Evolutionary conservation across 257 asterid genomes (phyloP).

Genomic region (Plectranthus barbatus): DNA sequence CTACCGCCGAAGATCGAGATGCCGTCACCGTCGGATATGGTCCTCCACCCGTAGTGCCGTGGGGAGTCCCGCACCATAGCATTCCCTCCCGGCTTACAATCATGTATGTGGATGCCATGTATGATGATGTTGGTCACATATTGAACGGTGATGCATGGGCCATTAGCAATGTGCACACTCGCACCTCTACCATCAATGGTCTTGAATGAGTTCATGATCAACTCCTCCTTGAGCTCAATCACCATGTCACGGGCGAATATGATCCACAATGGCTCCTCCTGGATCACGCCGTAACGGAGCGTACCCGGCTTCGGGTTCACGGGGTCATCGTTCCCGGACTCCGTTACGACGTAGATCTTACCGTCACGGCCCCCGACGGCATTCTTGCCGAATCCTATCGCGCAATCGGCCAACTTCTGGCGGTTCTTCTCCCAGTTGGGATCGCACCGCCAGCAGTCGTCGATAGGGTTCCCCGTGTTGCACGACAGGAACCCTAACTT

Average conservation of each 20-base stretch:
- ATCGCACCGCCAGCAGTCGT: conserved; percentile 82
- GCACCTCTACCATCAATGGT: conserved; percentile 81
- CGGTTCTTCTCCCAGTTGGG: conserved; percentile 64
- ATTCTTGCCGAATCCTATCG: conserved; percentile 68
- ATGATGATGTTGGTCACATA: conserved; percentile 64
- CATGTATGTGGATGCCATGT: conserved; percentile 71
- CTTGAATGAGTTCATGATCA: conserved; percentile 83
- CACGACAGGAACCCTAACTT: conserved; percentile 55
- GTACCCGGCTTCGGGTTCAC: conserved; percentile 70
- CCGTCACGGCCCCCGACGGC: conserved; percentile 72
- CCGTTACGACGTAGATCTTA: conserved; percentile 51
- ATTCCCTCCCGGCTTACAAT: conserved; percentile 74
- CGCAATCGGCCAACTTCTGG: conserved; percentile 61
- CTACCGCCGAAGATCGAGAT: conserved; percentile 67
- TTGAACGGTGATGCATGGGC: conserved; percentile 79
- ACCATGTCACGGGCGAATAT: conserved; percentile 74
- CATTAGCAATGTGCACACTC: conserved; percentile 70
- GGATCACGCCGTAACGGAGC: conserved; percentile 57
- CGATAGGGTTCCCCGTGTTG: conserved; percentile 75
- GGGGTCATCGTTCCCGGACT: conserved; percentile 37
- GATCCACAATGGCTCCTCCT: conserved; percentile 71
- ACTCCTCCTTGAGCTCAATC: conserved; percentile 56
- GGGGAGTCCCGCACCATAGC: conserved; percentile 64
- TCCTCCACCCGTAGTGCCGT: conserved; percentile 64
- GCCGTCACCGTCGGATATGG: conserved; percentile 73